Evolutionary conservation across 1,284 basidiomycete species (phyloP).

Genomic region (Malassezia dermatis): DNA sequence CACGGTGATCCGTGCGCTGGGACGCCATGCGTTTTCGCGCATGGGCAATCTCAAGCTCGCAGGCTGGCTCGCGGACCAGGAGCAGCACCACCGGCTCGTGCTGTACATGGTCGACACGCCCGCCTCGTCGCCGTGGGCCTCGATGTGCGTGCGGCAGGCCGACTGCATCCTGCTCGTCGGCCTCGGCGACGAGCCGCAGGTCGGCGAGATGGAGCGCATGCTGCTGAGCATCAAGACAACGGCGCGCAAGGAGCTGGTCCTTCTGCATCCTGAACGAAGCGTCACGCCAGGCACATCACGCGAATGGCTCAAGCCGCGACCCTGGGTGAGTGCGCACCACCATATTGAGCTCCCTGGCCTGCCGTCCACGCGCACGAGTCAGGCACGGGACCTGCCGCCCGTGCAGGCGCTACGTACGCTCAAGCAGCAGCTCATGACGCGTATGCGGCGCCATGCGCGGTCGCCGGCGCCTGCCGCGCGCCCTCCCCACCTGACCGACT

Average conservation of each 20-base stretch:
- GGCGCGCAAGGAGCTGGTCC: slow-evolving; percentile 86
- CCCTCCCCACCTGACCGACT: slow-evolving; percentile 75
- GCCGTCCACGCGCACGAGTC: slow-evolving; percentile 4
- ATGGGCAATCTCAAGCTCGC: slow-evolving; percentile 48
- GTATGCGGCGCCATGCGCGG: slow-evolving; percentile 58
- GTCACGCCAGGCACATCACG: slow-evolving; percentile 84
- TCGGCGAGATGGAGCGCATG: slow-evolving; percentile 86
- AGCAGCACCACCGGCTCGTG: slow-evolving; percentile 43
- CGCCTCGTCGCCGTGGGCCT: slow-evolving; percentile 43
- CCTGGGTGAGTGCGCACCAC: slow-evolving; percentile 86
- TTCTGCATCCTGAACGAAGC: slow-evolving; percentile 81
- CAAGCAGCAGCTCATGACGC: slow-evolving; percentile 77
- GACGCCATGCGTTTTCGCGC: slow-evolving; percentile 43
- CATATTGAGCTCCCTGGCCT: slow-evolving; percentile 70
- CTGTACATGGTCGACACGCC: slow-evolving; percentile 46
- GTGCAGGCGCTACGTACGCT: slow-evolving; percentile 66
- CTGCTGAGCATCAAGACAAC: slow-evolving; percentile 84
- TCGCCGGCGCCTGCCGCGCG: slow-evolving; percentile 50
- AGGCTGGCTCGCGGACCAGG: slow-evolving; percentile 44
- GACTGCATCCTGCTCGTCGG: slow-evolving; percentile 92
- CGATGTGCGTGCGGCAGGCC: slow-evolving; percentile 56
- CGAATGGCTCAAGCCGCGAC: slow-evolving; percentile 90
- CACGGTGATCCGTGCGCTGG: slow-evolving; percentile 43
- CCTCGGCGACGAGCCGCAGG: slow-evolving; percentile 63
- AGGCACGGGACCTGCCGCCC: slow-evolving; percentile 64